Percentiles rank a stretch among this genome's conserved stretches.
phyloP scores from a whole-genome alignment of 441 rosid species.

The Syzygium malaccense region DNA sequence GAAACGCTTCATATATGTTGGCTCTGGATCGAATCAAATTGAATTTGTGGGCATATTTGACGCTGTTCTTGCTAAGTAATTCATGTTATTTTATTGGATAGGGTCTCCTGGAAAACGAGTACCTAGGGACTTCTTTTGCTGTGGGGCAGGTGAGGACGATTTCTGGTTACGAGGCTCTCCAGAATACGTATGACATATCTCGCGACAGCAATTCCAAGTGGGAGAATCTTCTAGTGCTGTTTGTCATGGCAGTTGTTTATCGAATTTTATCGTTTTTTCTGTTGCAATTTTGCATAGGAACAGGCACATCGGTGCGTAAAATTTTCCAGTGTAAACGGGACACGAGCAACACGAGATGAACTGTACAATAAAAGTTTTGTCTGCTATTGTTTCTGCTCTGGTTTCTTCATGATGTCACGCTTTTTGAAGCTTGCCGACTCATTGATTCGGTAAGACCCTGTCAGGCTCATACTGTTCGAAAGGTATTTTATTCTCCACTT shows the following conservation, averaged over 20 bases:
- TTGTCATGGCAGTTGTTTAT: constrained; percentile 76
- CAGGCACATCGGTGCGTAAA: constrained; percentile 32
- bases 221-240: constrained; percentile 70
- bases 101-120: constrained; percentile 97
- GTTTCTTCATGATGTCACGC: background rate
- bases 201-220: constrained; percentile 67
- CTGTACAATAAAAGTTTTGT: constrained; percentile 1
- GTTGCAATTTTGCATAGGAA: constrained; percentile 56
- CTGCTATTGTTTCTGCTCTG: background rate
- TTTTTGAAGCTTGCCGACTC: background rate
- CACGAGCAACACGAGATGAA: constrained; percentile 45
- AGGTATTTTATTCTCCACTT: background rate
- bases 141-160: constrained; percentile 94
- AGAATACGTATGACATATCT: constrained; percentile 72
- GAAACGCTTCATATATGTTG: background rate
- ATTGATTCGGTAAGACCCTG: background rate
- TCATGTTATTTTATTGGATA: constrained; percentile 9
- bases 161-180: constrained; percentile 76
- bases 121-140: constrained; percentile 69
- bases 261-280: constrained; percentile 56
- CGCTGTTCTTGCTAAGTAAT: background rate
- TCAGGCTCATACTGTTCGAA: background rate
- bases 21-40: background rate
- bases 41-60: background rate
- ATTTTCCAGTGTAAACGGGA: constrained; percentile 32